phyloP scores from a whole-genome alignment of 768 basidiomycete genomes.

The Boletus bicolor region DNA sequence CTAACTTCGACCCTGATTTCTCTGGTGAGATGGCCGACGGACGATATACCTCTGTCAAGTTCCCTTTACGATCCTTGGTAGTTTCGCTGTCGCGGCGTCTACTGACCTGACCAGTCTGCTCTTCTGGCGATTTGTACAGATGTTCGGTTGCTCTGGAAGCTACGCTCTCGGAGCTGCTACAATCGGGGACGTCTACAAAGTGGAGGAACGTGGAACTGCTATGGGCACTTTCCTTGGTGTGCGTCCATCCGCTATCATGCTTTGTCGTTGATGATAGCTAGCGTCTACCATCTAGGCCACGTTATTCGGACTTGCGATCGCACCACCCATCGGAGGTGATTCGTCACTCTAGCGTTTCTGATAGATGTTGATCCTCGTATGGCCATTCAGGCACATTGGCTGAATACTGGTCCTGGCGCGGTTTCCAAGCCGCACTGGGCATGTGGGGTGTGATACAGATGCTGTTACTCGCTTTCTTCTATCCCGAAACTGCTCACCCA shows the following conservation, averaged over 20 bases:
- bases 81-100: slow-evolving; percentile 56
- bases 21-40: slow-evolving; percentile 56
- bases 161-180: slow-evolving; percentile 56
- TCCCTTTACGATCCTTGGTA: slow-evolving; percentile 56
- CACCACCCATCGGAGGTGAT: slow-evolving; percentile 56
- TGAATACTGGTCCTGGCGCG: slow-evolving; percentile 64
- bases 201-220: slow-evolving; percentile 59
- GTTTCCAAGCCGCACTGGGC: slow-evolving; percentile 50
- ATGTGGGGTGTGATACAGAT: slow-evolving; percentile 39
- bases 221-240: slow-evolving; percentile 61
- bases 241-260: slow-evolving; percentile 4
- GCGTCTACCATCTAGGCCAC: slow-evolving; percentile 33
- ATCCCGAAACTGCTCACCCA: slow-evolving; percentile 70
- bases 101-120: slow-evolving; percentile 44
- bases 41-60: slow-evolving; percentile 56
- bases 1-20: background rate
- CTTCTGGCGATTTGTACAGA: slow-evolving; percentile 62
- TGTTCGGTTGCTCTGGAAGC: slow-evolving; percentile 57
- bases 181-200: slow-evolving; percentile 62
- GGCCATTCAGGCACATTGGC: slow-evolving; percentile 42
- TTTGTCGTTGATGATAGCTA: background rate
- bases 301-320: slow-evolving; percentile 58
- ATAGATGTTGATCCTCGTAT: background rate
- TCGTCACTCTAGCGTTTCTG: background rate
- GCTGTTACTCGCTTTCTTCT: slow-evolving; percentile 38